Evolutionary conservation across 345 rosid genomes (phyloP), one percentile per base, ranked within the genome.

Genomic region (Hibiscus syriacus): DNA sequence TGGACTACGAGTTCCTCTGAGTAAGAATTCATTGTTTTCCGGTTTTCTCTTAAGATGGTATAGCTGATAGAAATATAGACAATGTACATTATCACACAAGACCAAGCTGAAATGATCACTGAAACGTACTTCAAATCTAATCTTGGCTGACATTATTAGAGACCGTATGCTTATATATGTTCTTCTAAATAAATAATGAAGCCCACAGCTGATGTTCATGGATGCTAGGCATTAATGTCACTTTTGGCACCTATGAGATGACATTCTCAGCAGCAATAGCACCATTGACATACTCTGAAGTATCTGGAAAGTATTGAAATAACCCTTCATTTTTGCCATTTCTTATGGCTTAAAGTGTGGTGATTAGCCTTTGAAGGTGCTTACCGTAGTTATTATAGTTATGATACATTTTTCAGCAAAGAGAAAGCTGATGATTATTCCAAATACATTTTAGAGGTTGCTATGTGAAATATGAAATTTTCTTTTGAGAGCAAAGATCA

Each of bases 1-100:
- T 72, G 98, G 98, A 46, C 75, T 93, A 16, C 84, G 73, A 74
- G 68, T 93, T 80, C 98, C 97, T 56, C 71, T 93, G 64, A 72
- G 98, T 93, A 82, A 86, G 98, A 48, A 36, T 69, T 75, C 64
- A 20, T 6, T 4, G 26, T 17, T 58, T 57, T 29, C 20, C 6
- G 10, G 11, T 60, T 59, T 59, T 20, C 5, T 8, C 29, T 20
- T 25, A 27, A 26, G 29, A 27, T 57, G 23, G 26, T n/a, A n/a
- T 57, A 30, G 72, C 39, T 57, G 27, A 57, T 27, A 34, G 55
- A n/a, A n/a, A n/a, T n/a, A 7, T 36, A 36, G 2, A 22, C 64
- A 12, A 25, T 66, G 12, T 50, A 49, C 46, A n/a, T 19, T 17
- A 30, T 66, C 2, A 16, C 6, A 50, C 57, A 19, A 12, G 25